Evolutionary conservation across 352 stramenopile genomes (phyloP).

Genomic region (Phytophthora fragariaefolia): DNA sequence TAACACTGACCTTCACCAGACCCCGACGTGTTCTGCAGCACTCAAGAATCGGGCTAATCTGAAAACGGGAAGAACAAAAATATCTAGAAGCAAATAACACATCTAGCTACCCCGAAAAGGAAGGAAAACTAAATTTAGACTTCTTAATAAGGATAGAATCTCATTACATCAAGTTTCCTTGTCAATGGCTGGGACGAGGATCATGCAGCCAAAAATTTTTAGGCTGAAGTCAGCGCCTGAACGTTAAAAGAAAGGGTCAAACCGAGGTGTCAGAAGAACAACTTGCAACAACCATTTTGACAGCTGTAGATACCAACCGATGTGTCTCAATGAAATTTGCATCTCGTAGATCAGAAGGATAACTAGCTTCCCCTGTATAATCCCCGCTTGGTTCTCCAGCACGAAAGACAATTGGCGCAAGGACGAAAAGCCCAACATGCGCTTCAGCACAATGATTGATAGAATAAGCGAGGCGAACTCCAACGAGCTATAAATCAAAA

Average conservation of each 20-base stretch:
- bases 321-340: not conserved
- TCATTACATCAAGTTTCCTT: no score
- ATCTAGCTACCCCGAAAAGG: no score
- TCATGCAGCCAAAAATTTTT: slow-evolving; percentile 1
- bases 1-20: no score
- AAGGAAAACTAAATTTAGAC: no score
- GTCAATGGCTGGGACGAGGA: not conserved
- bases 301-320: not conserved
- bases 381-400: slow-evolving; percentile 13
- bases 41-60: no score
- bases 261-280: not conserved
- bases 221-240: slow-evolving; percentile 7
- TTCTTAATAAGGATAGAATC: not conserved
- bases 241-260: not conserved
- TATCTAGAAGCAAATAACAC: no score
- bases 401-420: slow-evolving; percentile 29
- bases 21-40: no score
- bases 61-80: no score
- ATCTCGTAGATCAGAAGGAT: not conserved
- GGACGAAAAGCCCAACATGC: slow-evolving; percentile 15
- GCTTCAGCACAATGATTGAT: not conserved
- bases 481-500: not conserved
- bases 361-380: slow-evolving; percentile 26
- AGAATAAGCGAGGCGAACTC: not conserved
- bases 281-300: no score